Conservation (phyloP, 2,329 filamentous ascomycete species). For the Exophiala phaeomuriformis region DNA sequence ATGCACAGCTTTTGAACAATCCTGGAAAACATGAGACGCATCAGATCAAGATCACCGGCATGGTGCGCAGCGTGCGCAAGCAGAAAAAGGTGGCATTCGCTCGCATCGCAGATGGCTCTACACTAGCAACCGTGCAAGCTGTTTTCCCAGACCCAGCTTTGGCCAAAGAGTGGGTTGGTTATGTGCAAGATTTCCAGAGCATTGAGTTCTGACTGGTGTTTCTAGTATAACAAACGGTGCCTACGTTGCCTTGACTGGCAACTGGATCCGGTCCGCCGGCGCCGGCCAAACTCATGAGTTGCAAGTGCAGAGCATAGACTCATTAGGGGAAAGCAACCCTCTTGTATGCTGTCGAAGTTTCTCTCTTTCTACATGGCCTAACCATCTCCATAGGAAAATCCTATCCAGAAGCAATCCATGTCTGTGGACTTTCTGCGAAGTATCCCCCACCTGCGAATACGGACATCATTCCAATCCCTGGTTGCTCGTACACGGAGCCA, state of each 20-base stretch:
- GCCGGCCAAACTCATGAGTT: constrained; percentile 72
- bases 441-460: constrained; percentile 76
- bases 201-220: constrained; percentile 21
- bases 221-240: constrained; percentile 70
- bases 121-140: constrained; percentile 69
- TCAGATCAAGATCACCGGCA: constrained; percentile 17
- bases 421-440: constrained; percentile 80
- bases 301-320: constrained; percentile 59
- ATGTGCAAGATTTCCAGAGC: constrained; percentile 29
- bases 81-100: constrained; percentile 81
- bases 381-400: constrained; percentile 59
- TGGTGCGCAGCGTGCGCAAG: constrained; percentile 52
- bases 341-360: constrained; percentile 2
- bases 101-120: constrained; percentile 79
- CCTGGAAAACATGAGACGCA: background rate
- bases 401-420: constrained; percentile 95
- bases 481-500: constrained; percentile 78
- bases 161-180: constrained; percentile 58
- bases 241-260: constrained; percentile 68
- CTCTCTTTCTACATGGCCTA: background rate
- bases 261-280: constrained; percentile 62
- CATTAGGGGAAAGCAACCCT: constrained; percentile 67
- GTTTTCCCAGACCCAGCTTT: constrained; percentile 61
- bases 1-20: constrained; percentile 10
- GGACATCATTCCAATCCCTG: constrained; percentile 71